Percentiles rank a stretch among this genome's conserved stretches.
phyloP scores from a whole-genome alignment of 2,329 filamentous ascomycete genomes.

The Orbilia ellipsospora region DNA sequence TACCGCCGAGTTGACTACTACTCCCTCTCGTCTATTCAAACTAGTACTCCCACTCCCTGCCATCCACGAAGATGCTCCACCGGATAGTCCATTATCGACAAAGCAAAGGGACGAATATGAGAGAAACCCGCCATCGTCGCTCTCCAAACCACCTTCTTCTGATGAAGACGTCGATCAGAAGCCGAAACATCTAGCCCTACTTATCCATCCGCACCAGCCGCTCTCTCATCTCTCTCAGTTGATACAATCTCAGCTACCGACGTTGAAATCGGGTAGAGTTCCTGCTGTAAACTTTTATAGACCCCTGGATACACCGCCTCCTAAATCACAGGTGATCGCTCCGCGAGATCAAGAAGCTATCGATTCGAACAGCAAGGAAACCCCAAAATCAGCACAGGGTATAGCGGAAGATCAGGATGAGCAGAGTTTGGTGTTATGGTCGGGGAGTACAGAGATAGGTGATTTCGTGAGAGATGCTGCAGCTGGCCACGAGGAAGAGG shows the following conservation, averaged over 20 bases:
- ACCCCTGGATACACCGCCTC: conserved; percentile 71
- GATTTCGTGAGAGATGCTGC: conserved; percentile 94
- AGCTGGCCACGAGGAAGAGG: conserved; percentile 73
- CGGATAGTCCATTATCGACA: conserved; percentile 24
- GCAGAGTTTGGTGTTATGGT: conserved; percentile 83
- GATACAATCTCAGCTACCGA: conserved; percentile 86
- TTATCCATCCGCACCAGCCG: conserved; percentile 89
- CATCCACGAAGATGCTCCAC: conserved; percentile 55
- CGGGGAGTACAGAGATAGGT: conserved; percentile 85
- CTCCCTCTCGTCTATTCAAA: conserved; percentile 82
- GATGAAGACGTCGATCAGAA: conserved; percentile 25
- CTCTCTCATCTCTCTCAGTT: conserved; percentile 89
- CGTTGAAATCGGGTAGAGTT: conserved; percentile 72
- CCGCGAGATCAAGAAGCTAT: conserved; percentile 69
- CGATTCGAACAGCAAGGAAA: conserved; percentile 77
- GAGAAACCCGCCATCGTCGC: conserved; percentile 29
- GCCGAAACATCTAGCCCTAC: conserved; percentile 77
- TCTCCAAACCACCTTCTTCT: conserved; percentile 9
- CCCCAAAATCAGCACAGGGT: conserved; percentile 68
- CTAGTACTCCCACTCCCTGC: conserved; percentile 77
- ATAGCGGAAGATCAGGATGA: conserved; percentile 63
- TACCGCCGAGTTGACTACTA: conserved; percentile 73
- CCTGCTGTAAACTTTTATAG: conserved; percentile 81
- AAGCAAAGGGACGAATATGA: conserved; percentile 45
- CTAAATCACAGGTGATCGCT: conserved; percentile 25